Evolutionary conservation across 305 asterid genomes (phyloP).

Genomic region (Fraxinus albicans): DNA sequence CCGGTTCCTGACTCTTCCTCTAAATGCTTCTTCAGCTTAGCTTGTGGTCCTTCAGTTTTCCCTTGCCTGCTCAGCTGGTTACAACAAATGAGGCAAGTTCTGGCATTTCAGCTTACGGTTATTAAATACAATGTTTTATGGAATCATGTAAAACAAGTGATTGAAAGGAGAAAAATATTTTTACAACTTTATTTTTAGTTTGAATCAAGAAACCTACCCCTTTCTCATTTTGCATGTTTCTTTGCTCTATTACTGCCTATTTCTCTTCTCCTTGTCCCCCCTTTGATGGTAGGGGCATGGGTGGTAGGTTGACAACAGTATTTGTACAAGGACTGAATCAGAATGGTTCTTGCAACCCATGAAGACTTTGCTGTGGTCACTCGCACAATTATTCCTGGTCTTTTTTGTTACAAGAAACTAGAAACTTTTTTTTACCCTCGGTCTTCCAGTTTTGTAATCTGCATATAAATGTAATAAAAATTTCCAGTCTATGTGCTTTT

Average conservation of each 20-base stretch:
- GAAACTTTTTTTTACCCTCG: background rate
- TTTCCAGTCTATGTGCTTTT: background rate
- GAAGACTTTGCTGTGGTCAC: background rate
- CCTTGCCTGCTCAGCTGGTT: slow-evolving; percentile 55
- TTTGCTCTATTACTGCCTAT: background rate
- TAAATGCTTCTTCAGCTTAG: slow-evolving; percentile 62
- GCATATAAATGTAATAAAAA: background rate
- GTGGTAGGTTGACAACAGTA: background rate
- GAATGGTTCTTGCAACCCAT: background rate
- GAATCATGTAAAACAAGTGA: background rate
- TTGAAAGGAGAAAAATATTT: background rate
- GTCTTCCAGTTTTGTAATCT: background rate
- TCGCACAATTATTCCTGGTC: background rate
- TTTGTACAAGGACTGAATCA: background rate
- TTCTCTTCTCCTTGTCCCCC: background rate
- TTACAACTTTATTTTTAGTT: background rate
- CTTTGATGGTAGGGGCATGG: background rate
- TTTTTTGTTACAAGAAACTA: background rate
- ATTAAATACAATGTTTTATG: background rate
- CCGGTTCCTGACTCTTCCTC: slow-evolving; percentile 19
- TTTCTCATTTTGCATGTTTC: background rate
- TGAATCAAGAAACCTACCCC: background rate
- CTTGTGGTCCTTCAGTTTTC: slow-evolving; percentile 85
- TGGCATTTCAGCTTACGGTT: background rate
- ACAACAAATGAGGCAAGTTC: slow-evolving; percentile 64